Base-by-base conservation (phyloP, 2,329 filamentous ascomycete genomes). In the Aphanoascus verrucosus region DNA sequence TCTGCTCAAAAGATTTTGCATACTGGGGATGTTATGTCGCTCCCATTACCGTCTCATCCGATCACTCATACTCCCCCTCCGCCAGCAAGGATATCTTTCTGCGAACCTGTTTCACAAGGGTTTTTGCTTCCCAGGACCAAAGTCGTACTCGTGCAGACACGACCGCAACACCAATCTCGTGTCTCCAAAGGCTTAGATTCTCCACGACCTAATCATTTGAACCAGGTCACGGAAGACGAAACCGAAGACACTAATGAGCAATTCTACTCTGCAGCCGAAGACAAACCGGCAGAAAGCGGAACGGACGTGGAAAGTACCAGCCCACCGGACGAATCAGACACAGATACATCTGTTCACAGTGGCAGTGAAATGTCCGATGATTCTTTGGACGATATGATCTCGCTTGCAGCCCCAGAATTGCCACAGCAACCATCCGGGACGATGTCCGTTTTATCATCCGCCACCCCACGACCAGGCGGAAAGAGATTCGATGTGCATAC, bases 61-160 rank as follows among this genome's bases (percentile, higher is more conserved):
- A 84, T 94, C 58, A 94, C 89, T 7, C 88, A 95, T 69, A 81
- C 86, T 15, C 82, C 87, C 20, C 81, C 88, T 12, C 87, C 88
- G 41, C 88, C 90, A 0, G 93, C 88, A 41, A 89, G 85, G 69
- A 86, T 97, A 56, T 83, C 87, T 46, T 81, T 94, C n/a, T 97
- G 90, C 66, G 93, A 98, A 67, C 93, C 93, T 7, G 89, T 97
- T 14, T 82, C 87, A 5, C 93, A 98, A 69, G 93, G 93, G 7
- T 69, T 93, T 4, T 67, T 98, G 45, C 78, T 83, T 7, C 77
- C 87, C 0, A 78, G 74, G 11, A 98, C 90, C 14, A 89, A 86
- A 62, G 88, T 98, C 54, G 83, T 98, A 20, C 76, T 97, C 19
- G 65, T 75, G 66, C 63, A 83, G 80, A 72, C 76, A 65, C 65